Evolutionary conservation across 768 basidiomycete species (phyloP), one percentile per base, ranked within the genome.

Genomic region (Gloeopeniophorella convolvens): DNA sequence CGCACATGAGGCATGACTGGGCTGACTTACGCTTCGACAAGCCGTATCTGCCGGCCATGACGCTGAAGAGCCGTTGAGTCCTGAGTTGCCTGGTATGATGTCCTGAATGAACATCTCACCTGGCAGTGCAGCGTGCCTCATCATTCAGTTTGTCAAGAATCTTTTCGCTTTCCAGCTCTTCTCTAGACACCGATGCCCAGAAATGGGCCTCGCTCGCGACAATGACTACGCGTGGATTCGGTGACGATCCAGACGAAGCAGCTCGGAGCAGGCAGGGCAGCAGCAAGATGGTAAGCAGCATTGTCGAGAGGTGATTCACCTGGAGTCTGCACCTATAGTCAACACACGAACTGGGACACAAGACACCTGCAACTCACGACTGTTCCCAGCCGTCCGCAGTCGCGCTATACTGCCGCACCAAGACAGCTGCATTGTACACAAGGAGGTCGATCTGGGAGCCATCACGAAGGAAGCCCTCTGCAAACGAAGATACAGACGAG

Each of bases 241-340:
- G 13, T 13, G 54, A 47, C 20, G 42, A 27, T 20, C 51, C 52
- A 1, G 54, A 45, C 15, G 37, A 45, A 21, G 43, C 48, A n/a
- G 54, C 50, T 12, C 34, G 44, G 32, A 55, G 16, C 28, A 55
- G 39, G 15, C 48, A 51, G 35, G 54, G 54, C 7, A 55, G 33
- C 49, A 55, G 34, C 26, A 45, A 42, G 44, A 40, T 5, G 12
- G 37, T 55, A 10, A 42, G 34, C 37, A 55, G 6, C 49, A 45
- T 10, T 6, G 36, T 33, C 7, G 54, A 55, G 21, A 55, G 39
- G 50, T 51, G 54, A 56, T 79, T 78, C 33, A 75, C 69, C 52
- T 79, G 77, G 0, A 77, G 46, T 8, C 77, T 80, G 28, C 24
- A 26, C 10, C 18, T 3, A 4, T 9, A 23, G 23, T 48, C 30